Conservation (phyloP, 2,329 filamentous ascomycete genomes). For the Penicillium freii region DNA sequence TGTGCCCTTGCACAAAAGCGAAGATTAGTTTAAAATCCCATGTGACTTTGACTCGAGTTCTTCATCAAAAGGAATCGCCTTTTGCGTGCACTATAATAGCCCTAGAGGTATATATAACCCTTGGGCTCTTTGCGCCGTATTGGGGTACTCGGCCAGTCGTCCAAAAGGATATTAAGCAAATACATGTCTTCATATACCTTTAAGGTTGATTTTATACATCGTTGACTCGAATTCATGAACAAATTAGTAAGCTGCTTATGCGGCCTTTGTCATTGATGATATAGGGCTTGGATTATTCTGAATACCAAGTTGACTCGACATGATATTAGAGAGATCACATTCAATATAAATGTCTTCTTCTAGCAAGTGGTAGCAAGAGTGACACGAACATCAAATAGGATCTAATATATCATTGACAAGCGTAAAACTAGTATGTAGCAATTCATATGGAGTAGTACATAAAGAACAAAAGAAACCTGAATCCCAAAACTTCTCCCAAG, state of each 20-base stretch:
- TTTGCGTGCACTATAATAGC: neutral
- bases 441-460: constrained; percentile 1
- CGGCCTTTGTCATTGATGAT: neutral
- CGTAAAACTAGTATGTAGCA: constrained; percentile 5
- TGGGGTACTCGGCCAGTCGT: neutral
- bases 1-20: constrained; percentile 15
- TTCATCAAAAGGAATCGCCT: neutral
- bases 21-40: constrained; percentile 12
- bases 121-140: neutral
- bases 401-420: constrained; percentile 7
- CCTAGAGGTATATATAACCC: neutral
- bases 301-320: neutral
- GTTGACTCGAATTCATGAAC: neutral
- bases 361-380: neutral
- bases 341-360: neutral
- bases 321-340: neutral
- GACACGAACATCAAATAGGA: neutral
- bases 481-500: neutral
- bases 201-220: neutral
- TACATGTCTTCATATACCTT: neutral
- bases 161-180: neutral
- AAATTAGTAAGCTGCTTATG: neutral
- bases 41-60: neutral
- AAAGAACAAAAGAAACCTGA: neutral
- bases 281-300: neutral